A percentile compares a stretch with the other conserved stretches of the same genome.
Evolutionary conservation across 805 yeast genomes (phyloP).

Genomic region (Torulaspora quercuum): DNA sequence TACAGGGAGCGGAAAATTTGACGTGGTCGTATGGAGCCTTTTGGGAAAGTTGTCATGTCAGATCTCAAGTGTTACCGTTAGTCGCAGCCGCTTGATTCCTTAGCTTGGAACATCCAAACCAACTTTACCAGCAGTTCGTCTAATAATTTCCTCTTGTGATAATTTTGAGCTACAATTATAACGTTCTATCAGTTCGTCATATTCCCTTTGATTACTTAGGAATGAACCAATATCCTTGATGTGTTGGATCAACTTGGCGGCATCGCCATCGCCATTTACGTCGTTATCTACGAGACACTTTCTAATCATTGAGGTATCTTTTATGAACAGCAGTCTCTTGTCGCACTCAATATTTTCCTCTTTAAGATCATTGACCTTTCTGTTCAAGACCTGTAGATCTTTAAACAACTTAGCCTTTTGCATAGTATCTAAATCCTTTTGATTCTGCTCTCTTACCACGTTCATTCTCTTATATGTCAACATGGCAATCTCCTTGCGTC

Average conservation of each 20-base stretch:
- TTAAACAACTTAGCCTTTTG: slow-evolving; percentile 9
- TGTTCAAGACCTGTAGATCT: slow-evolving; percentile 16
- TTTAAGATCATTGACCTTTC: slow-evolving; percentile 18
- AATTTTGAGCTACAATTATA: slow-evolving; percentile 77
- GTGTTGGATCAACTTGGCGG: slow-evolving; percentile 33
- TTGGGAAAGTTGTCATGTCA: slow-evolving; percentile 66
- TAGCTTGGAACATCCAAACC: slow-evolving; percentile 64
- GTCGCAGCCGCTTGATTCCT: slow-evolving; percentile 21
- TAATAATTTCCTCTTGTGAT: slow-evolving; percentile 73
- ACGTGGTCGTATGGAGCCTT: slow-evolving; percentile 90
- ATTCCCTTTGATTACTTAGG: slow-evolving; percentile 68
- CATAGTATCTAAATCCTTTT: slow-evolving; percentile 8
- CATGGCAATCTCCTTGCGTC: slow-evolving; percentile 24
- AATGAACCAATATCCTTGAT: slow-evolving; percentile 59
- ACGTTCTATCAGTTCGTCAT: slow-evolving; percentile 73
- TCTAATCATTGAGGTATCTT: slow-evolving; percentile 18
- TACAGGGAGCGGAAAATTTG: slow-evolving; percentile 82
- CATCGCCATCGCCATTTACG: slow-evolving; percentile 5
- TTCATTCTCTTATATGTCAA: slow-evolving; percentile 26
- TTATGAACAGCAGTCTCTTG: slow-evolving; percentile 18
- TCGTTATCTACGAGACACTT: slow-evolving; percentile 13
- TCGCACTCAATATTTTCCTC: slow-evolving; percentile 14
- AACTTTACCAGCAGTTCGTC: slow-evolving; percentile 81
- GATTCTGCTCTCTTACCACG: slow-evolving; percentile 18
- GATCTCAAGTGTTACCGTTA: slow-evolving; percentile 33